Conservation (phyloP, 495 filamentous ascomycete species). For the Penicillium odoratum region DNA sequence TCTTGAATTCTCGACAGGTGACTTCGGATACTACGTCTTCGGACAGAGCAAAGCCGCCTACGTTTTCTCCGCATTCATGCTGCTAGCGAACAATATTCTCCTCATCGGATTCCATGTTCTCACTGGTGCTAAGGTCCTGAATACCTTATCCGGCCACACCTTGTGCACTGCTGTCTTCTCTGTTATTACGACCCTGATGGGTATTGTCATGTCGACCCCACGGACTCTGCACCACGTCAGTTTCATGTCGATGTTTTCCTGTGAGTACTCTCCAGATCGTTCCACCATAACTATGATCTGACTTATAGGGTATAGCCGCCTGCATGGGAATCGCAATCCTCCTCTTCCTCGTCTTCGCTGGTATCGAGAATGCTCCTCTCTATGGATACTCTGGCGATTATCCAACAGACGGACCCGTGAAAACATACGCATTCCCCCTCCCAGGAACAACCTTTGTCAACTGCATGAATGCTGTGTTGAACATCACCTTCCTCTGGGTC, state of each 20-base stretch:
- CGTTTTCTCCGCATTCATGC: constrained; percentile 38
- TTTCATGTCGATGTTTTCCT: constrained; percentile 48
- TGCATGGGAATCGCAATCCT: constrained; percentile 48
- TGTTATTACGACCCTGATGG: constrained; percentile 35
- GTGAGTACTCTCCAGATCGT: constrained; percentile 13
- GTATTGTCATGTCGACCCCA: constrained; percentile 42
- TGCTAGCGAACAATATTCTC: constrained; percentile 42
- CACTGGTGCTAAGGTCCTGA: constrained; percentile 38
- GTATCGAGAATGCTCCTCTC: constrained; percentile 40
- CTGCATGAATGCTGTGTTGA: constrained; percentile 49
- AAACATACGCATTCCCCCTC: constrained; percentile 46
- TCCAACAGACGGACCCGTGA: constrained; percentile 38
- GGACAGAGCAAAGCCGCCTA: constrained; percentile 39
- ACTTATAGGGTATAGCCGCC: constrained; percentile 19
- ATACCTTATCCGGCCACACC: constrained; percentile 38
- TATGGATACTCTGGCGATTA: constrained; percentile 32
- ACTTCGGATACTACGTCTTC: constrained; percentile 46
- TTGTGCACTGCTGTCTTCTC: constrained; percentile 39
- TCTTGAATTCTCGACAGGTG: constrained; percentile 13
- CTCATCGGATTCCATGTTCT: constrained; percentile 42
- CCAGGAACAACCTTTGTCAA: constrained; percentile 45
- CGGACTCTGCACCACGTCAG: constrained; percentile 44
- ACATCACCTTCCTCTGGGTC: constrained; percentile 50
- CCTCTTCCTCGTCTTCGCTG: constrained; percentile 47
- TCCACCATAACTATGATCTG: neutral